Evolutionary conservation across 2,329 filamentous ascomycete species (phyloP), one percentile per base, ranked within the genome.

Genomic region (Myotisia sp.): DNA sequence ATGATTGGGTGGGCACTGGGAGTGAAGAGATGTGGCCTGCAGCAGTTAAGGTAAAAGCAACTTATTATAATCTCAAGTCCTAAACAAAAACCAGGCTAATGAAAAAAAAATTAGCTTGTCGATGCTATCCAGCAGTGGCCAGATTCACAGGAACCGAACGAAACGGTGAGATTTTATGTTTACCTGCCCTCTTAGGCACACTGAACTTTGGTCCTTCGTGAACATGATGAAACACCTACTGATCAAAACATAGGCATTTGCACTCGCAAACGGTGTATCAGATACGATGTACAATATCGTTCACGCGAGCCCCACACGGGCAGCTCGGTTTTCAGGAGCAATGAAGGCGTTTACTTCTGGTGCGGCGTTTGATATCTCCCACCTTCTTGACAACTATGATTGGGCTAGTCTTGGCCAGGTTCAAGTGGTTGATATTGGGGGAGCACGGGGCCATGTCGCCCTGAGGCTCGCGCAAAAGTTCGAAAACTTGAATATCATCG

Each of bases 141-240:
- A 9, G 16, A 5, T 18, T 31, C 29, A 9, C 7, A 18, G 5
- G 29, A 31, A 9, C 18, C 29, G 18, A 31, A 31, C 14, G 29
- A 31, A n/a, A 31, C 29, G n/a, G 29, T 31, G 20, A 18, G 10
- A 12, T 12, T 24, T n/a, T n/a, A n/a, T n/a, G n/a, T n/a, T n/a
- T n/a, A n/a, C n/a, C n/a, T n/a, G 14, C 4, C 26, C 26, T 16
- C 4, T 14, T 9, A 2, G 2, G 8, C 17, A 8, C 10, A 28
- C 12, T 12, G 17, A 28, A 28, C 14, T 9, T 34, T 32, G 32
- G 26, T 24, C 2, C 48, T 52, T 14, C 39, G 54, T 13, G 52
- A 55, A 36, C 50, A 52, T 16, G 52, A 54, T 31, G 45, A 51
- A n/a, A n/a, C n/a, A n/a, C n/a, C n/a, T n/a, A n/a, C 20, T 37